phyloP scores from a whole-genome alignment of 768 basidiomycete genomes.

The Boletus rubescentipes region DNA sequence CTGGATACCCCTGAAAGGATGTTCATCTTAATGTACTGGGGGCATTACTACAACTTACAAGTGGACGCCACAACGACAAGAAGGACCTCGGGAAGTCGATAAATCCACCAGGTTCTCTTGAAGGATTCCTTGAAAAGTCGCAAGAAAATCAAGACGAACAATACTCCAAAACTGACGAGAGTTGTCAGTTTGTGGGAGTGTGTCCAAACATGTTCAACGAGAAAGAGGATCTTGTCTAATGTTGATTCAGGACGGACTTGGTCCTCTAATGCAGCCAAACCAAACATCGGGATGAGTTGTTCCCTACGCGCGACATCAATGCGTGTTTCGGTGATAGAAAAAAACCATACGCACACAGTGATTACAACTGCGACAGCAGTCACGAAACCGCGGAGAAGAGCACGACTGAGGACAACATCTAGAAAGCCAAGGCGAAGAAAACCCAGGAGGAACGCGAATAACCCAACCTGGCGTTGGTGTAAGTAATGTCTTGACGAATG shows the following conservation, averaged over 20 bases:
- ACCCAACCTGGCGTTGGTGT: conserved; percentile 54
- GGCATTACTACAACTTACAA: conserved; percentile 43
- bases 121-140: conserved; percentile 58
- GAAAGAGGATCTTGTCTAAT: conserved; percentile 74
- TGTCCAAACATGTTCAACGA: conserved; percentile 56
- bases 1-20: conserved; percentile 59
- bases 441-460: conserved; percentile 84
- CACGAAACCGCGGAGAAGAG: conserved; percentile 84
- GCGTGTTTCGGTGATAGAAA: neutral
- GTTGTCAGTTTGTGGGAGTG: conserved; percentile 68
- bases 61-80: conserved; percentile 84
- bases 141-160: conserved; percentile 63
- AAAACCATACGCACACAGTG: conserved; percentile 55
- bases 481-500: neutral
- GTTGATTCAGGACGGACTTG: conserved; percentile 62
- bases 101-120: conserved; percentile 66
- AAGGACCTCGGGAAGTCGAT: conserved; percentile 87
- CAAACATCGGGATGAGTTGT: conserved; percentile 89
- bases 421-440: conserved; percentile 89
- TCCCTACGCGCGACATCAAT: conserved; percentile 44
- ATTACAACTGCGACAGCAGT: conserved; percentile 85
- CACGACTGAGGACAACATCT: conserved; percentile 89
- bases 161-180: conserved; percentile 68
- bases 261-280: conserved; percentile 59
- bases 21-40: neutral